Base-by-base conservation (phyloP, 1,284 basidiomycete genomes). In the Heterobasidion irregulare region DNA sequence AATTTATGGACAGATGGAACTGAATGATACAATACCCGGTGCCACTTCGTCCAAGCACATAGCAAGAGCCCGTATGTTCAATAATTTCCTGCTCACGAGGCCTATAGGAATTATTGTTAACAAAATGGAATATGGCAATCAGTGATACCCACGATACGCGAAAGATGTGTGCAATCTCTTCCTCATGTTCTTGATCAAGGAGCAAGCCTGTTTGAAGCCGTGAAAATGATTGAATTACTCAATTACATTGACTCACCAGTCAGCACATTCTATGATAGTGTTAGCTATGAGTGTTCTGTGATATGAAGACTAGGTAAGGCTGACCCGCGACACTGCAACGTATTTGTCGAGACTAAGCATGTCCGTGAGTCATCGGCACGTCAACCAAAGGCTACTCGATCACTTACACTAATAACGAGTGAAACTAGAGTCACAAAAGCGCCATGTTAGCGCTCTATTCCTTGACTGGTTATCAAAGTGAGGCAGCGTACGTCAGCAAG, bases 21-120 rank as follows among this genome's bases (percentile, higher is more conserved):
- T 13, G 19, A 1, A 1, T 18, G 18, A 38, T 15, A 8, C 35
- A 36, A 13, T 62, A 83, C 83, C 84, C 83, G 0, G 84, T 87
- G 5, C 85, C 85, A 58, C 84, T 86, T 34, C 86, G 72, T 0
- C 84, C 86, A 2, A 86, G 62, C 13, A 87, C 84, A 62, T 82
- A 86, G 56, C 81, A 83, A 0, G 84, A 85, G 2, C 71, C 67
- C 0, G 66, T 67, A 59, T 84, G 74, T 47, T 84, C 77, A 8
- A 84, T 75, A 10, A 87, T 80, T 47, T 64, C 70, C 57, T 72
- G 75, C 61, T 87, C 84, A 36, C 75, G 66, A 0, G 73, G 63
- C 0, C 83, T 85, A 53, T 26, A 26, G 4, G 26, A 5, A 33
- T 50, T 32, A 16, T 34, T 44, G 41, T 47, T 10, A 50, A 26